These are phyloP conservation scores for Camelina neglecta DNA, from an alignment of 345 rosid genomes.

Conservation along the genomic window DNA sequence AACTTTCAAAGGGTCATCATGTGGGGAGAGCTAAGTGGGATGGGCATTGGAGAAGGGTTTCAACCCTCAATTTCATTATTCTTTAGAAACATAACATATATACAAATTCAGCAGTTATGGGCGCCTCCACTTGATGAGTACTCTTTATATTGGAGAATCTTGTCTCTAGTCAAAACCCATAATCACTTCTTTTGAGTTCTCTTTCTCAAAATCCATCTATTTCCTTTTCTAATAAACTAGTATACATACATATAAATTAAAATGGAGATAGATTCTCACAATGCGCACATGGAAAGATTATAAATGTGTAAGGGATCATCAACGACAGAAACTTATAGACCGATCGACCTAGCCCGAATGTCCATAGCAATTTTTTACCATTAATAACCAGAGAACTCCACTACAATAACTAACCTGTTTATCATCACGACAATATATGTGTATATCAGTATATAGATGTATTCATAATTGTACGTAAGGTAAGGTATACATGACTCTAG, in stretches of 20 bases:
- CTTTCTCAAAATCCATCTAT: conserved; percentile 9
- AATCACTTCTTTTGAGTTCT: conserved; percentile 27
- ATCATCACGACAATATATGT: background rate
- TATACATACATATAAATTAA: background rate
- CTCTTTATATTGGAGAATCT: conserved; percentile 38
- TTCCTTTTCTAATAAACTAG: conserved; percentile 23
- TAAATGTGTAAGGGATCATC: background rate
- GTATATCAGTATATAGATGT: background rate
- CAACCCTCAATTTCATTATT: conserved; percentile 38
- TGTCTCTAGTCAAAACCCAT: conserved; percentile 38
- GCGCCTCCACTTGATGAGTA: conserved; percentile 43
- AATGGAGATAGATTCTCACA: background rate
- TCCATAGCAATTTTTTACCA: background rate
- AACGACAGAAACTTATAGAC: background rate
- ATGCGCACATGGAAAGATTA: background rate
- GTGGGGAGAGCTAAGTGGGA: conserved; percentile 32
- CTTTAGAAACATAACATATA: conserved; percentile 22
- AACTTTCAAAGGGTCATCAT: conserved; percentile 15
- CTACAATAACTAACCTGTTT: conserved; percentile 8
- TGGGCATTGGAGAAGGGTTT: conserved; percentile 37
- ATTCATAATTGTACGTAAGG: background rate
- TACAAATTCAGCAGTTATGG: conserved; percentile 38
- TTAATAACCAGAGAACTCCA: background rate
- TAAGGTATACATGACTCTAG: conserved; percentile 30
- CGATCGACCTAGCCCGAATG: background rate